phyloP scores from a whole-genome alignment of 106 monocot species.

The Dactylorhiza incarnata region DNA sequence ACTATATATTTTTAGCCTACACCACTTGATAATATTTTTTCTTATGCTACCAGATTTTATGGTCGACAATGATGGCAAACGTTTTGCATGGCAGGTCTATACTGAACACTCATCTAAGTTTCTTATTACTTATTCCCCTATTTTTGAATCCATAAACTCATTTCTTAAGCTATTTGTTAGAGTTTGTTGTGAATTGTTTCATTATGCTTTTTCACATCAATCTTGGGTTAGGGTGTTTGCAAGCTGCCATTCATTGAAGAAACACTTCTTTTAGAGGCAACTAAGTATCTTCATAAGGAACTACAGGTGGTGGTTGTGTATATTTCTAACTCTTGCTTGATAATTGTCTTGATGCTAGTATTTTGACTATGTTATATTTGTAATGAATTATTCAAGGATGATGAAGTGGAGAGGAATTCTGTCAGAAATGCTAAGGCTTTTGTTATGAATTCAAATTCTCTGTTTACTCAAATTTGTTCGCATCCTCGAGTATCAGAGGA shows the following conservation, averaged over 20 bases:
- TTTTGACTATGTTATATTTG: neutral
- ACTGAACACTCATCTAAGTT: neutral
- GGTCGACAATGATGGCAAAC: conserved; percentile 34
- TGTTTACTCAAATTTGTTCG: neutral
- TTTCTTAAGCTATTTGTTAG: neutral
- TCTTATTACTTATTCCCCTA: neutral
- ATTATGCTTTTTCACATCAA: neutral
- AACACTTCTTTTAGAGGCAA: conserved; percentile 16
- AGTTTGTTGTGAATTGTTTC: neutral
- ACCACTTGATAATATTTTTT: neutral
- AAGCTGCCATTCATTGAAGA: conserved; percentile 43
- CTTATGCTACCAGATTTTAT: conserved; percentile 29
- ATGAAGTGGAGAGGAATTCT: neutral
- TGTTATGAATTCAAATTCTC: neutral
- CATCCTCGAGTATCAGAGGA: neutral
- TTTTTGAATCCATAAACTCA: neutral
- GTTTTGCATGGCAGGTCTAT: conserved; percentile 48
- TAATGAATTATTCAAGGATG: neutral
- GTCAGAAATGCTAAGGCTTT: neutral
- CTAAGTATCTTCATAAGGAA: conserved; percentile 8
- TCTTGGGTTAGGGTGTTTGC: conserved; percentile 15
- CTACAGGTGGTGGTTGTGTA: conserved; percentile 11
- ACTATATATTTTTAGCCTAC: neutral
- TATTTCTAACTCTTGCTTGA: neutral
- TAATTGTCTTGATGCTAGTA: neutral